Evolutionary conservation across 2,329 filamentous ascomycete species (phyloP).

Genomic region (Cladosporium sp.): DNA sequence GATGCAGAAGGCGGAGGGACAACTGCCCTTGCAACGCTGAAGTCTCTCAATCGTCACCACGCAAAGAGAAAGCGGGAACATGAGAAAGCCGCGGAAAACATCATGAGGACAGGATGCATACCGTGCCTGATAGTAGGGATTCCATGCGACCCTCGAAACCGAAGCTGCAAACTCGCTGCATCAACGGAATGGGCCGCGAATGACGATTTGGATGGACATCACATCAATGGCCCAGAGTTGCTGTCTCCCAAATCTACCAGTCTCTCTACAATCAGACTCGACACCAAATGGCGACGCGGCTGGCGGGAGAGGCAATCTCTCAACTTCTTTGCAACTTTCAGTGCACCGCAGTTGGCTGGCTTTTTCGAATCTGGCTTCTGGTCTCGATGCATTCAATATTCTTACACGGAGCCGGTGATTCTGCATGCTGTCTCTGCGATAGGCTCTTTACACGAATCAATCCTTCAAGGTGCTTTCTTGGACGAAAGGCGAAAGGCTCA

Average conservation of each 20-base stretch:
- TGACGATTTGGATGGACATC: not conserved
- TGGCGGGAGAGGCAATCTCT: conserved; percentile 31
- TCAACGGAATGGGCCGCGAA: conserved; percentile 29
- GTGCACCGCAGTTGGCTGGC: conserved; percentile 36
- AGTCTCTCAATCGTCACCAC: no score
- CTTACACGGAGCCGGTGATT: conserved; percentile 30
- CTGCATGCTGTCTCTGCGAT: conserved; percentile 31
- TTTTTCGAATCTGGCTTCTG: conserved; percentile 32
- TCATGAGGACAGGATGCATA: conserved; percentile 31
- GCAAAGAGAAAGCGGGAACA: no score
- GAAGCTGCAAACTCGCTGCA: conserved; percentile 23
- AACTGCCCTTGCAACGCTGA: no score
- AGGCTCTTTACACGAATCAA: conserved; percentile 30
- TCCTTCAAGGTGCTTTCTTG: conserved; percentile 28
- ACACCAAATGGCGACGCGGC: conserved; percentile 28
- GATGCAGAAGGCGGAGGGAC: no score
- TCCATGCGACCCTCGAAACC: conserved; percentile 26
- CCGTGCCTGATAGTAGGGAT: conserved; percentile 30
- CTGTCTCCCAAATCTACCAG: conserved; percentile 14
- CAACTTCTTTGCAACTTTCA: conserved; percentile 27
- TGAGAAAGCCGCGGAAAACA: not conserved
- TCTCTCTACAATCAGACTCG: conserved; percentile 21
- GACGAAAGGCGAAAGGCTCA: conserved; percentile 28
- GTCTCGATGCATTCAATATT: conserved; percentile 29
- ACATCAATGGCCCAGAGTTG: conserved; percentile 13